Conservation (phyloP, 176 grass and related monocot species). For the Triticum dicoccoides region DNA sequence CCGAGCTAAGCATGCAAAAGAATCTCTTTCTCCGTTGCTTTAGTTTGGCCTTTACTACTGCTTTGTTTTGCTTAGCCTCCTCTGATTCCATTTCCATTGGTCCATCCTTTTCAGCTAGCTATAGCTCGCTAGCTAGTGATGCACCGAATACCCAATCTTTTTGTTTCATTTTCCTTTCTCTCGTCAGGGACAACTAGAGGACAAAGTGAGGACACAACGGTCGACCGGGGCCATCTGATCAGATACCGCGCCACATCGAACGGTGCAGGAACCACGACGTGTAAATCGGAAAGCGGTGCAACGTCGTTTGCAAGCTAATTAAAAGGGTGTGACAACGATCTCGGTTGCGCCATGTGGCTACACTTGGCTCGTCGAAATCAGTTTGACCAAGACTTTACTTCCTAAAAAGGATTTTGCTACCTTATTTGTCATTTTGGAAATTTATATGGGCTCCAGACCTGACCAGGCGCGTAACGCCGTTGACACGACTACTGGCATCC, state of each 20-base stretch:
- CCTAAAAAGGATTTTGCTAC: background rate
- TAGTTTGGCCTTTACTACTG: background rate
- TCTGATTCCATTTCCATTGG: background rate
- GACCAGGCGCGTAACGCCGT: background rate
- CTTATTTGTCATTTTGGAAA: background rate
- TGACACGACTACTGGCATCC: background rate
- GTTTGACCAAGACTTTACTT: background rate
- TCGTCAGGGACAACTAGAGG: background rate
- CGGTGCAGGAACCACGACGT: no score
- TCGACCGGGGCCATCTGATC: background rate
- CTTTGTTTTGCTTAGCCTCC: conserved; percentile 1
- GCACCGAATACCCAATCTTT: background rate
- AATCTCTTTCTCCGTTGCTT: background rate
- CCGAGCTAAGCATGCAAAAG: background rate
- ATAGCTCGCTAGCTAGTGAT: background rate
- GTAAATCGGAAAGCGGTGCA: background rate
- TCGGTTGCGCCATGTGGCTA: background rate
- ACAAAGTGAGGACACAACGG: background rate
- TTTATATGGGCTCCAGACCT: background rate
- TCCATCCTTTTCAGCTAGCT: background rate
- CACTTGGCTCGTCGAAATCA: background rate
- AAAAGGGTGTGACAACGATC: background rate
- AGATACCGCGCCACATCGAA: background rate
- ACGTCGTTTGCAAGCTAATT: background rate
- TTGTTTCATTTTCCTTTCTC: background rate